Evolutionary conservation across 2,329 filamentous ascomycete genomes (phyloP).

Genomic region (Cadophora luteo-olivacea): DNA sequence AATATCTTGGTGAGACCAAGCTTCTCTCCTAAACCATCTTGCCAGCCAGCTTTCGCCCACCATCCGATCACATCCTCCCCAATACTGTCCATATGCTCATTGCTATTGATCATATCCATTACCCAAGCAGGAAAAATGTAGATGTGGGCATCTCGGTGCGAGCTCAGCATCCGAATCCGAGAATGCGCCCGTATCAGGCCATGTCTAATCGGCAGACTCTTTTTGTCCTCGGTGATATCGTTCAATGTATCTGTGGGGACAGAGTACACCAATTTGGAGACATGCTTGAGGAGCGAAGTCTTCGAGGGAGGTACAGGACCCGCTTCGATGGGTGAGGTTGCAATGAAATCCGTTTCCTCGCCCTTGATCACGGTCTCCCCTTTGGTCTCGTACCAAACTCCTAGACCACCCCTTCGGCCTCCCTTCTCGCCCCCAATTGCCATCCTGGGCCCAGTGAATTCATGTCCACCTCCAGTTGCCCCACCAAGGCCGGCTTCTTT

Average conservation of each 20-base stretch:
- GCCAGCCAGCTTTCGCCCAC: conserved; percentile 96
- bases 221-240: conserved; percentile 79
- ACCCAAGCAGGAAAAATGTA: conserved; percentile 96
- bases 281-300: conserved; percentile 68
- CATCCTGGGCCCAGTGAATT: conserved; percentile 51
- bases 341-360: conserved; percentile 92
- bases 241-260: conserved; percentile 90
- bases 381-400: conserved; percentile 91
- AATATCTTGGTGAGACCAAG: conserved; percentile 74
- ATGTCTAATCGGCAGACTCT: conserved; percentile 76
- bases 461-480: conserved; percentile 58
- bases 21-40: conserved; percentile 79
- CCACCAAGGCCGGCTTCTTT: conserved; percentile 73
- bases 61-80: conserved; percentile 91
- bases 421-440: conserved; percentile 60
- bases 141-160: conserved; percentile 88
- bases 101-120: conserved; percentile 79
- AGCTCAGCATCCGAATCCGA: conserved; percentile 79
- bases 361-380: conserved; percentile 79
- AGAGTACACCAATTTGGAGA: conserved; percentile 83
- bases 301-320: conserved; percentile 64
- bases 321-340: conserved; percentile 70
- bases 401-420: conserved; percentile 77
- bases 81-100: conserved; percentile 85
- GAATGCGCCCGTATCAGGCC: conserved; percentile 77